Base-by-base conservation (phyloP, 495 filamentous ascomycete species). In the Aspergillus ostianus region DNA sequence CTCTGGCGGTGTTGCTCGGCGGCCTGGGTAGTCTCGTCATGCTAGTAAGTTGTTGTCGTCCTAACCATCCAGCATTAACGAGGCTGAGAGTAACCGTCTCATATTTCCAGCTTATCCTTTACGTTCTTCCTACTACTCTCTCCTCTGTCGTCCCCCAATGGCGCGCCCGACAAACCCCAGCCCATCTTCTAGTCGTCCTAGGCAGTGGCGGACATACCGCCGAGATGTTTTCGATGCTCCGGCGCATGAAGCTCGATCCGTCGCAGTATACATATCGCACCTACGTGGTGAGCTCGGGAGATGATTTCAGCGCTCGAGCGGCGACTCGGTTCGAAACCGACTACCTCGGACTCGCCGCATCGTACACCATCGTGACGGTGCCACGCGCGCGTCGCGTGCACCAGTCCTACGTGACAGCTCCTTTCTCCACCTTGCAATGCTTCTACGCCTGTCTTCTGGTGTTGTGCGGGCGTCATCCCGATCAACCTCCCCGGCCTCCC, bases 171-270 rank as follows among this genome's bases (percentile, higher is more conserved):
- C 47, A 66, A 51, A 53, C 65, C 13, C 78, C 82, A 21, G 82
- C 84, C 32, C 92, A 92, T 71, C 77, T 94, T 51, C 77, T 96
- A 23, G 81, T 95, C 57, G 84, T 97, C 53, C 87, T 97, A 54
- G 94, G 94, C 45, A 93, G 89, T 27, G 94, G 94, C 57, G 94
- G 94, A 5, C 94, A 98, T 77, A 97, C 93, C 1, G 84, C 90
- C 13, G 94, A 98, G 77, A 95, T 98, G 90, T 77, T 97, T 48
- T 84, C 87, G 59, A 87, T 95, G 73, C 79, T 98, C 23, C 70
- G 80, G 23, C 76, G 80, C 27, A 73, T 76, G 48, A 52, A 63
- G 20, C 69, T 81, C 20, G 69, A 82, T 55, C 69, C 72, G 0
- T 71, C 75, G 17, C 71, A 82, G 46, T 87, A 83, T 67, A 81